Conservation (phyloP, 345 rosid genomes). For the Lenwebbia sp. region DNA sequence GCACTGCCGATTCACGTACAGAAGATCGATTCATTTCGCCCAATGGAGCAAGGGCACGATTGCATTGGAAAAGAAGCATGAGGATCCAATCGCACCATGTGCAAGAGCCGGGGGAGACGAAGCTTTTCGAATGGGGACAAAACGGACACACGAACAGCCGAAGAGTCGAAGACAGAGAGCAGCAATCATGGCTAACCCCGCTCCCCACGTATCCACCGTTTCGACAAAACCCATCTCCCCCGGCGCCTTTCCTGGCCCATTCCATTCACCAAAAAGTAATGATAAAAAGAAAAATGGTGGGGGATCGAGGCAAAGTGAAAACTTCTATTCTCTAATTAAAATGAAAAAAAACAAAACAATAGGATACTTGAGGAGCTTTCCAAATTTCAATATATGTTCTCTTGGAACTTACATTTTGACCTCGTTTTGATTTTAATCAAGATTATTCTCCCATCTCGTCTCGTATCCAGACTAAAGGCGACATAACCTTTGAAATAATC, state of each 20-base stretch:
- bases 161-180: background rate
- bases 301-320: background rate
- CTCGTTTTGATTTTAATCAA: background rate
- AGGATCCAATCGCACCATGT: background rate
- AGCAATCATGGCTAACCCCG: background rate
- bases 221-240: background rate
- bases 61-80: background rate
- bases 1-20: background rate
- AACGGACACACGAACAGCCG: background rate
- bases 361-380: background rate
- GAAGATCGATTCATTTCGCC: background rate
- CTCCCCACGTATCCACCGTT: background rate
- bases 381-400: background rate
- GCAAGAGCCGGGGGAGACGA: background rate
- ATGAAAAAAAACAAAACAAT: background rate
- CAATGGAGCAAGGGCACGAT: background rate
- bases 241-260: background rate
- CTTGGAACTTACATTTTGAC: background rate
- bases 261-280: background rate
- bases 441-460: background rate
- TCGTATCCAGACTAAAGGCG: background rate
- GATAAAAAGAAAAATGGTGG: background rate
- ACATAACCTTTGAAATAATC: no score
- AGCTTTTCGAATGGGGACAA: background rate
- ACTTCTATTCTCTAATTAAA: background rate